Conservation (phyloP, 176 grass and related monocot genomes). For the Guadua angustifolia region DNA sequence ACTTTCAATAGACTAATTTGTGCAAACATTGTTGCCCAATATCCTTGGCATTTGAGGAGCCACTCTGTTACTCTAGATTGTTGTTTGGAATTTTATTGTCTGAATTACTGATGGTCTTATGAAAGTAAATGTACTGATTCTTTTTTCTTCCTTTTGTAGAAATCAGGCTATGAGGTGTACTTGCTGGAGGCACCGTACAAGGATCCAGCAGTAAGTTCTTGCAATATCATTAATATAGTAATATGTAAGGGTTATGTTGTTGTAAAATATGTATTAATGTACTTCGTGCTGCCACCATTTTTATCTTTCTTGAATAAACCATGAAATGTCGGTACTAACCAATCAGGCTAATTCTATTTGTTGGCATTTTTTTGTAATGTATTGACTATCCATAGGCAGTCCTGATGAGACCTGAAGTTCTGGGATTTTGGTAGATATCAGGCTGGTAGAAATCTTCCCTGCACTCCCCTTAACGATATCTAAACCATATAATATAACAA, state of each 20-base stretch:
- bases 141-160: constrained; percentile 62
- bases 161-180: constrained; percentile 92
- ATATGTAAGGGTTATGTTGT: background rate
- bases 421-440: constrained; percentile 1
- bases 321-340: background rate
- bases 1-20: constrained; percentile 18
- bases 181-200: constrained; percentile 97
- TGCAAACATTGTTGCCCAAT: constrained; percentile 22
- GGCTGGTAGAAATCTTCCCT: background rate
- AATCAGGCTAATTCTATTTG: background rate
- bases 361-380: background rate
- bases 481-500: constrained; percentile 10
- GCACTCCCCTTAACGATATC: background rate
- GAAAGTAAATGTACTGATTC: constrained; percentile 34
- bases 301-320: constrained; percentile 37
- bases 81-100: constrained; percentile 40
- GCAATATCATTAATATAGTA: constrained; percentile 4
- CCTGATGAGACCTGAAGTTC: constrained; percentile 13
- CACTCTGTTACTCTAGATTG: constrained; percentile 14
- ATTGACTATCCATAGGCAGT: constrained; percentile 21
- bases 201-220: constrained; percentile 79
- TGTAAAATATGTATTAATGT: constrained; percentile 32
- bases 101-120: constrained; percentile 17
- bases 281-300: background rate
- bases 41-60: constrained; percentile 33